These are phyloP conservation scores for Pythium brassicae DNA, from an alignment of 352 stramenopile genomes.

Conservation along the genomic window DNA sequence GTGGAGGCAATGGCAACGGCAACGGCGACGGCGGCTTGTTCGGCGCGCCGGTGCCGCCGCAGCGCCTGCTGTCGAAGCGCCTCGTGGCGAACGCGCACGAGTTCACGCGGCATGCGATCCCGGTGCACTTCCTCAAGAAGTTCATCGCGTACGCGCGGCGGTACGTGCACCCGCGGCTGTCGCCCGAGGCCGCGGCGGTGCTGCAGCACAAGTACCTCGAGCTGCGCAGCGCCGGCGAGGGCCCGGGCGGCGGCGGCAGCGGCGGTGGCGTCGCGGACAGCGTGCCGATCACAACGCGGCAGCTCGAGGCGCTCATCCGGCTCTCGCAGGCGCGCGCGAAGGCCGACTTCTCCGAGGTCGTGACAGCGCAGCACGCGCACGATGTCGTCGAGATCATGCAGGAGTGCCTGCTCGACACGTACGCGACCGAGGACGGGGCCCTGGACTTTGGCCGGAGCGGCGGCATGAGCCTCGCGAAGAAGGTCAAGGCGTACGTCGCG, in stretches of 20 bases:
- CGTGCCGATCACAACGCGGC: constrained; percentile 93
- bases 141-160: constrained; percentile 97
- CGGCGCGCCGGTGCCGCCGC: neutral
- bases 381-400: constrained; percentile 97
- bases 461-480: constrained; percentile 62
- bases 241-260: constrained; percentile 43
- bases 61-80: constrained; percentile 43
- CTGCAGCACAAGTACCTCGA: constrained; percentile 90
- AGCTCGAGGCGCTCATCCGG: constrained; percentile 94
- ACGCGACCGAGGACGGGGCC: constrained; percentile 82
- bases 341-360: constrained; percentile 91
- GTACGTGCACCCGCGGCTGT: constrained; percentile 91
- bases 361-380: constrained; percentile 92
- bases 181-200: constrained; percentile 39
- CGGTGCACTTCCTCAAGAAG: constrained; percentile 89
- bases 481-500: constrained; percentile 80
- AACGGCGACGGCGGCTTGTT: neutral
- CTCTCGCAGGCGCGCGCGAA: constrained; percentile 92
- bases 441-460: constrained; percentile 84
- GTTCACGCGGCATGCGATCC: constrained; percentile 46
- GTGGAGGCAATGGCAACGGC: constrained; percentile 4
- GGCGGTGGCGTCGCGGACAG: constrained; percentile 45
- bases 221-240: constrained; percentile 65
- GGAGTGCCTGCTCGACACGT: constrained; percentile 89
- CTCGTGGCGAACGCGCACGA: constrained; percentile 43